These are phyloP conservation scores for Pichia sp. DNA, from an alignment of 1,139 yeast species.

Conservation along the genomic window DNA sequence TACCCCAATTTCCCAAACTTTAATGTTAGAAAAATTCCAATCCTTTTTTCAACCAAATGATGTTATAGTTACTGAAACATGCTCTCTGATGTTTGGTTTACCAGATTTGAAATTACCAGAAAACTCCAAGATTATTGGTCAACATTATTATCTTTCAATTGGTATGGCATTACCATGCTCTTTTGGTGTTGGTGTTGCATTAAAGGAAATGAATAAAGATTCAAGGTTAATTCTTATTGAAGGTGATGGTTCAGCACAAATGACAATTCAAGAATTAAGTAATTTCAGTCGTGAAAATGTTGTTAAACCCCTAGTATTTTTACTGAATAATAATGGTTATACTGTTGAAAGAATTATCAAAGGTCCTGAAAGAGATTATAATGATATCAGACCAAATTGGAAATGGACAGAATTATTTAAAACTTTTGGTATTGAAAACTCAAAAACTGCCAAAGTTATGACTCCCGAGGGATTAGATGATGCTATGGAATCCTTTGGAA, in stretches of 20 bases:
- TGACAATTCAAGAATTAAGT: constrained; percentile 80
- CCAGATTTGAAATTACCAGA: constrained; percentile 57
- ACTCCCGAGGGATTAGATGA: constrained; percentile 35
- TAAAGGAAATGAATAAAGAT: constrained; percentile 40
- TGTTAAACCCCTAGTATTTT: constrained; percentile 56
- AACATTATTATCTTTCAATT: constrained; percentile 72
- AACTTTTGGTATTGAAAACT: constrained; percentile 59
- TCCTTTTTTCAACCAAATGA: constrained; percentile 51
- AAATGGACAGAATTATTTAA: constrained; percentile 63
- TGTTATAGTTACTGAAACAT: constrained; percentile 66
- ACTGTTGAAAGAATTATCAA: constrained; percentile 79
- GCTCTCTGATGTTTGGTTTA: constrained; percentile 68
- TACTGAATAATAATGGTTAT: constrained; percentile 80
- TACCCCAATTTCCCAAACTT: constrained; percentile 34
- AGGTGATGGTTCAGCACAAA: constrained; percentile 91
- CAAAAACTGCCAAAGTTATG: constrained; percentile 31
- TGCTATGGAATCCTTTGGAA: constrained; percentile 33
- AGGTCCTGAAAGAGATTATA: constrained; percentile 71
- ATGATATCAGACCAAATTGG: constrained; percentile 77
- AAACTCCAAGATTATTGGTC: constrained; percentile 48
- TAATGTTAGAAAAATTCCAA: constrained; percentile 27
- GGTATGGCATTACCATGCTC: constrained; percentile 86
- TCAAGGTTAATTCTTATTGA: constrained; percentile 63
- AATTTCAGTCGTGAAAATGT: constrained; percentile 53
- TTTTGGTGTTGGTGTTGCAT: constrained; percentile 69